Conservation (phyloP, 1,139 yeast species). For the Yamadazyma dushanensis region DNA sequence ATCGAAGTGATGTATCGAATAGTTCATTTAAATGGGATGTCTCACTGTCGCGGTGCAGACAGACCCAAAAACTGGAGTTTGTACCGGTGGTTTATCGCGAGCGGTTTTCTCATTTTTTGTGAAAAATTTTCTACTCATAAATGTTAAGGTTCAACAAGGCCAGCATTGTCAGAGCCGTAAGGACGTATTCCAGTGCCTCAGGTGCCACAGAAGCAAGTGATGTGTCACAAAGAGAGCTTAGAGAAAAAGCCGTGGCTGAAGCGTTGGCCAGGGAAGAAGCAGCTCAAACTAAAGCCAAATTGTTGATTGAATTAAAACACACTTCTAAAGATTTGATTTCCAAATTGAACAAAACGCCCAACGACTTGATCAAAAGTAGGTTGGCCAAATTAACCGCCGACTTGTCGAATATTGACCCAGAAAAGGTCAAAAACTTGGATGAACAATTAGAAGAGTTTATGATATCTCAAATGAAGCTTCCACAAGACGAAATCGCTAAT, state of each 20-base stretch:
- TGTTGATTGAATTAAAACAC: constrained; percentile 36
- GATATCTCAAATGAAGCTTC: constrained; percentile 34
- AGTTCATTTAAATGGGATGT: too few relatives aligned
- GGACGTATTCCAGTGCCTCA: constrained; percentile 12
- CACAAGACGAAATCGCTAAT: constrained; percentile 27
- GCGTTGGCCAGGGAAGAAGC: constrained; percentile 49
- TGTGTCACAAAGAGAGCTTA: constrained; percentile 26
- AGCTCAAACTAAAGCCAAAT: constrained; percentile 35
- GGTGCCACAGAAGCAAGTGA: constrained; percentile 32
- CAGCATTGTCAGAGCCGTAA: neutral
- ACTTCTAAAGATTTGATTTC: constrained; percentile 28
- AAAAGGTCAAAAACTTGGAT: constrained; percentile 42
- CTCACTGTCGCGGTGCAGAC: too few relatives aligned
- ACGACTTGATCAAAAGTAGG: constrained; percentile 30
- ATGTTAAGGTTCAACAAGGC: neutral
- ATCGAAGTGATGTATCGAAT: too few relatives aligned
- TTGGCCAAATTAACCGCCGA: constrained; percentile 32
- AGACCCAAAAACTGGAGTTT: too few relatives aligned
- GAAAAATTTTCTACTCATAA: neutral
- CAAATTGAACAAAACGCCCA: constrained; percentile 39
- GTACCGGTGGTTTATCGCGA: neutral
- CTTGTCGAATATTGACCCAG: constrained; percentile 28
- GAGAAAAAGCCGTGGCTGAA: constrained; percentile 45
- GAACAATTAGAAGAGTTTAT: constrained; percentile 45
- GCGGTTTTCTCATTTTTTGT: neutral